These are phyloP conservation scores for Backusella parvicylindrica DNA, from an alignment of 192 early-diverging fungal species.

Conservation along the genomic window DNA sequence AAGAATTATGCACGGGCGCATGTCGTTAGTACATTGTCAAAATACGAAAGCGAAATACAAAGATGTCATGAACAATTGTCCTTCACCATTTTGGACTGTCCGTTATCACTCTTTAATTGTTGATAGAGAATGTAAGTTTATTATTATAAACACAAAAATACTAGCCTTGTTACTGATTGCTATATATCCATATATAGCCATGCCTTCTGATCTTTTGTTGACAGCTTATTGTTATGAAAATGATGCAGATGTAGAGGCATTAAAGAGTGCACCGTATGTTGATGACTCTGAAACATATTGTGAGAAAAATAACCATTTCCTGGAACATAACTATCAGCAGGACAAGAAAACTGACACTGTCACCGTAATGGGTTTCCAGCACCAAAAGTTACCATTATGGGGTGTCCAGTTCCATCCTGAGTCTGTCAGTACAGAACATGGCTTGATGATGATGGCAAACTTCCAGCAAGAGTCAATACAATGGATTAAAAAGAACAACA, in stretches of 20 bases:
- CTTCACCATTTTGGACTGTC: slow-evolving; percentile 69
- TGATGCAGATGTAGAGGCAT: slow-evolving; percentile 33
- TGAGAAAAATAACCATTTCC: slow-evolving; percentile 18
- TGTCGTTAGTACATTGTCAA: slow-evolving; percentile 51
- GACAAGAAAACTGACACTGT: slow-evolving; percentile 10
- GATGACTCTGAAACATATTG: neutral
- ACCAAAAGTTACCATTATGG: slow-evolving; percentile 66
- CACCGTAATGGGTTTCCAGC: slow-evolving; percentile 81
- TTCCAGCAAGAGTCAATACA: slow-evolving; percentile 54
- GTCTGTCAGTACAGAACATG: slow-evolving; percentile 85
- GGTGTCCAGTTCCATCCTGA: slow-evolving; percentile 98
- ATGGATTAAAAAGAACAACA: slow-evolving; percentile 34
- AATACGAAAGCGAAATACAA: neutral
- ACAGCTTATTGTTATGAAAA: slow-evolving; percentile 61
- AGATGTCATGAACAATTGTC: slow-evolving; percentile 57
- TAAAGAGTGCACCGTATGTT: slow-evolving; percentile 18
- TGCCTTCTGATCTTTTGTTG: slow-evolving; percentile 55
- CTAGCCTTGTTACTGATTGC: neutral
- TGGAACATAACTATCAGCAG: neutral
- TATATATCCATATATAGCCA: slow-evolving; percentile 32
- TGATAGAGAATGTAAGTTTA: slow-evolving; percentile 43
- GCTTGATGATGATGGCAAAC: slow-evolving; percentile 66
- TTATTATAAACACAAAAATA: neutral
- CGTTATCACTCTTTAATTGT: slow-evolving; percentile 91
- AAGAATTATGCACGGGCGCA: slow-evolving; percentile 82